Evolutionary conservation across 257 asterid species (phyloP), one percentile per base, ranked within the genome.

Genomic region (Haberlea rhodopensis): DNA sequence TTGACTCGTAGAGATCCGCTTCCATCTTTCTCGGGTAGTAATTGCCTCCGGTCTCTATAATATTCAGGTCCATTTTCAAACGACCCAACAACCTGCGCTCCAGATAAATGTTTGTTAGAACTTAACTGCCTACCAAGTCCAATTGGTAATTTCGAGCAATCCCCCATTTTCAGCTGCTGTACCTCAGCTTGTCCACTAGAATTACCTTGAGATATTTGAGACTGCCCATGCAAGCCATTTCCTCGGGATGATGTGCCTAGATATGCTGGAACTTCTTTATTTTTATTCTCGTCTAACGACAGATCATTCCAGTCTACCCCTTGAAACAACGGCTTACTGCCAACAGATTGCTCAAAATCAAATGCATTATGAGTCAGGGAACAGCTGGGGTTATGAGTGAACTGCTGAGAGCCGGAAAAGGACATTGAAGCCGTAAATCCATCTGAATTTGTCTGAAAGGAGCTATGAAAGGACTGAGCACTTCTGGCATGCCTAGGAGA

Each of bases 301-400:
- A 90, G 75, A 70, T 88, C 90, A 75, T 90, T 95, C 99, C 99
- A 90, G 67, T 94, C 96, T 26, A 94, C 96, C 55, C 95, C 97
- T 75, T 94, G 92, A 78, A 94, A 90, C 71, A 94, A 43, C 7
- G 99, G 99, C 68, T 87, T 90, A 57, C 97, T 90, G 67, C 84
- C 81, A 28, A 94, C 99, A 48, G 99, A 94, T 71, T 94, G 77
- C 81, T 94, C 99, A 67, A 71, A 78, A 88, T 94, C 97, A 67
- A 77, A 79, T 51, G 79, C 75, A 58, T 84, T 78, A 53, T 86
- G 87, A 60, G 88, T 88, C 73, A 94, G 53, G 70, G 99, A 94
- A 73, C 99, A 94, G 77, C 99, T 94, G 18, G 95, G 99, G 58
- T 94, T 94, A 83, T 94, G 99, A 63, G 91, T 84, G 77, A 94